Evolutionary conservation across 441 rosid species (phyloP), one percentile per base, ranked within the genome.

Genomic region (Macaranga tanarius): DNA sequence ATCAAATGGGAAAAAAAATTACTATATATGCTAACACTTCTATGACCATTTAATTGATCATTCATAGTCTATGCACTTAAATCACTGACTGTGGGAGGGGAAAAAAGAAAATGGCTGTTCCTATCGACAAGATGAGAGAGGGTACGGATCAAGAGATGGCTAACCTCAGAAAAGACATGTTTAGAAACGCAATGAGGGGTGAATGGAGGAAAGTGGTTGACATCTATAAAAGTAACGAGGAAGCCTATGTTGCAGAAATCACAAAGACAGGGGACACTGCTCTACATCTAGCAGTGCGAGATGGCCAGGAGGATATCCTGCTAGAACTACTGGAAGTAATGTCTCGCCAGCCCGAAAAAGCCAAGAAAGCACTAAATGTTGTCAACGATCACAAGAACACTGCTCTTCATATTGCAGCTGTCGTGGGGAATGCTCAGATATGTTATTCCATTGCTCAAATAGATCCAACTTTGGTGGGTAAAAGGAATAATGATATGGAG

Each of bases 371-470:
- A 0, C 74, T 81, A 0, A 10, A 16, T 38, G 48, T 66, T 2
- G 40, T 0, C 23, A 80, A 83, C 8, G 78, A 77, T 9, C 54
- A 26, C 7, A 76, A 79, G 8, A 79, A 77, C 42, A 85, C 85
- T 1, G 72, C 82, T 9, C 82, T 85, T 25, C 88, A 85, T 22
- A 7, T 58, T 0, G 85, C 88, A 0, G 86, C 88, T 11, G 5
- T 55, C 0, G 47, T 71, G 11, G 86, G 88, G 61, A 79, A 40
- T 48, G 77, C 34, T 7, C 44, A 51, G 28, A 83, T 83, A 78
- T 85, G 88, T 45, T 5, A 1, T 2, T 22, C 31, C 78, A 57
- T 81, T 10, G 80, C 78, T 44, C 0, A 1, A 0, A 25, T 0
- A 0, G 59, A 76, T 25, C 8, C 0, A 11, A 20, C 62, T 0